Evolutionary conservation across 176 grass and related monocot species (phyloP).

Genomic region (Pontederia crassipes): DNA sequence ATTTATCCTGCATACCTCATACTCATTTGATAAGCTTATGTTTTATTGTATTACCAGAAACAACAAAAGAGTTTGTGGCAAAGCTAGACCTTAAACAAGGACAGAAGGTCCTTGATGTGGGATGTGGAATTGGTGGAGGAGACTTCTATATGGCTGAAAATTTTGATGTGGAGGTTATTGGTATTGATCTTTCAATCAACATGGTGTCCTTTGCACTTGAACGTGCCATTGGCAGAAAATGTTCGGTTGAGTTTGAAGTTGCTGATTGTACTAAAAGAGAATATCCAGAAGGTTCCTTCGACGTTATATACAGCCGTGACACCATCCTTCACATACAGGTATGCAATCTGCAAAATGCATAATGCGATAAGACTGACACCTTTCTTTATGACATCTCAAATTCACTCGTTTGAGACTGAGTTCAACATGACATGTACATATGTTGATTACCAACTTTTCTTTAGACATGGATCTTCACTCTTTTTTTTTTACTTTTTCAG

Average conservation of each 20-base stretch:
- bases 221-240: constrained; percentile 75
- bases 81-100: constrained; percentile 75
- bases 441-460: not conserved
- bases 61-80: constrained; percentile 91
- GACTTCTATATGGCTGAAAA: constrained; percentile 98
- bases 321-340: constrained; percentile 97
- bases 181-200: constrained; percentile 96
- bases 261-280: constrained; percentile 84
- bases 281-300: constrained; percentile 64
- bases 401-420: no score
- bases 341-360: no score
- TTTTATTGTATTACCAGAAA: constrained; percentile 34
- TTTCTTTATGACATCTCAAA: no score
- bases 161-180: constrained; percentile 78
- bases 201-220: constrained; percentile 97
- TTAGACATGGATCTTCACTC: not conserved
- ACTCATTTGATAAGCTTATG: not conserved
- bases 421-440: no score
- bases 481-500: constrained; percentile 27
- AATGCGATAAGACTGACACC: no score
- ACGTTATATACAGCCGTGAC: constrained; percentile 93
- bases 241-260: constrained; percentile 92
- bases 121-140: constrained; percentile 88
- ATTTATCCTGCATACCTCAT: not conserved
- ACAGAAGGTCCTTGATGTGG: constrained; percentile 92